Percentiles rank a stretch among this genome's conserved stretches.
phyloP scores from a whole-genome alignment of 495 filamentous ascomycete species.

The Tuber magnatum region DNA sequence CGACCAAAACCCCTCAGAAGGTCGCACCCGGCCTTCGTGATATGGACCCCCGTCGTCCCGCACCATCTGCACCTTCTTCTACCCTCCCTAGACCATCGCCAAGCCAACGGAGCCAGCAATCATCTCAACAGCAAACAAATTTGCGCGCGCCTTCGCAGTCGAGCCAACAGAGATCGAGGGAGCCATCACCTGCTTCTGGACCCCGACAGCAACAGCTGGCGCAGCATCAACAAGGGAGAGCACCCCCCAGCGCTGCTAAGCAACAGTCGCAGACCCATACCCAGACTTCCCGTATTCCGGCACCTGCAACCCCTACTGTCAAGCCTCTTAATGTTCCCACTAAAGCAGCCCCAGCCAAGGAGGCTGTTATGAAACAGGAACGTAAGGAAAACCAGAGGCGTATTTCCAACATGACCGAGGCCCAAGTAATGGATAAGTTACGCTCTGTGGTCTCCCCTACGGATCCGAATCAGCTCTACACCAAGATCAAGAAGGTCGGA shows the following conservation, averaged over 20 bases:
- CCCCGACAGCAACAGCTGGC: not conserved
- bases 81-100: constrained; percentile 43
- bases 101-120: constrained; percentile 35
- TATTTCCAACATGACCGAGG: constrained; percentile 95
- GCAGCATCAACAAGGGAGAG: constrained; percentile 10
- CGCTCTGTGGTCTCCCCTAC: constrained; percentile 88
- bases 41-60: constrained; percentile 42
- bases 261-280: constrained; percentile 26
- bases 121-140: constrained; percentile 19
- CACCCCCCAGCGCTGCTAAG: constrained; percentile 16
- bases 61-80: constrained; percentile 50
- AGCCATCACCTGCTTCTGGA: constrained; percentile 33
- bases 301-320: constrained; percentile 57
- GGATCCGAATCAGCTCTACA: constrained; percentile 84
- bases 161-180: constrained; percentile 30
- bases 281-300: constrained; percentile 45
- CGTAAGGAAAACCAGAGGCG: constrained; percentile 80
- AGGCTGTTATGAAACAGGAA: constrained; percentile 46
- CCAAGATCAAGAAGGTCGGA: constrained; percentile 98
- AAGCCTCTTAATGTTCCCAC: constrained; percentile 86
- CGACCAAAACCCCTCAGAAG: constrained; percentile 35
- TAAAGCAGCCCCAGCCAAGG: constrained; percentile 56
- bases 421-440: constrained; percentile 90
- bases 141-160: constrained; percentile 24
- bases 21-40: constrained; percentile 23